Conservation (phyloP, 164 flowering plant species). For the Magnolia kwangsiensis region DNA sequence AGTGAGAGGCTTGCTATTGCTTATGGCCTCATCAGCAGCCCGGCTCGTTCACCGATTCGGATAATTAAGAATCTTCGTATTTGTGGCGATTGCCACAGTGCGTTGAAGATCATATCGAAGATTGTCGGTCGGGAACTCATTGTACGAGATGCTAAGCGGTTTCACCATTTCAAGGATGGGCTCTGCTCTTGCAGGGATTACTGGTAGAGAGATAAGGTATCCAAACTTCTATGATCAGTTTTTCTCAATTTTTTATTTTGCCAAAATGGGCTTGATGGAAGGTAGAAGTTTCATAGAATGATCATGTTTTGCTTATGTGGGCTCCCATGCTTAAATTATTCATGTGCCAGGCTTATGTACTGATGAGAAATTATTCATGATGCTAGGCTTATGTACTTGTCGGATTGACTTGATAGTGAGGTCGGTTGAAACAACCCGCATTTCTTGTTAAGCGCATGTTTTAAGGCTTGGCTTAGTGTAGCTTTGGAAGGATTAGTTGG, state of each 20-base stretch:
- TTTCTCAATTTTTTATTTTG: neutral
- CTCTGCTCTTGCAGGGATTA: conserved; percentile 49
- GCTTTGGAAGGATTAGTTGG: too few relatives aligned
- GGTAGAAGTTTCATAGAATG: neutral
- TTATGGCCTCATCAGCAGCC: conserved; percentile 39
- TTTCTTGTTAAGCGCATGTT: neutral
- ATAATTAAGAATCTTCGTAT: conserved; percentile 65
- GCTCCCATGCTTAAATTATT: neutral
- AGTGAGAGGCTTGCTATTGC: conserved; percentile 69
- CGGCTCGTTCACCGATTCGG: conserved; percentile 50
- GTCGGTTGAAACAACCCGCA: neutral
- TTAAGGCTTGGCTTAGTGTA: neutral
- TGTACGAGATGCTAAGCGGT: conserved; percentile 56
- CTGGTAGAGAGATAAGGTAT: conserved; percentile 32
- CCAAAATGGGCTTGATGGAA: neutral
- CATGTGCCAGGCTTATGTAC: neutral
- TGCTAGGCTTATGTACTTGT: neutral
- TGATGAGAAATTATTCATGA: neutral
- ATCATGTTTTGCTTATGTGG: neutral
- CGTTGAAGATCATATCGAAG: conserved; percentile 46
- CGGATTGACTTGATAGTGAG: neutral
- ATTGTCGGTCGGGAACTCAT: conserved; percentile 49
- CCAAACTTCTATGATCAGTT: neutral
- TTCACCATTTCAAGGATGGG: conserved; percentile 58
- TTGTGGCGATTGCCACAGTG: conserved; percentile 65